Conservation (phyloP, 1,284 basidiomycete species). For the Rhodotorula sp. region DNA sequence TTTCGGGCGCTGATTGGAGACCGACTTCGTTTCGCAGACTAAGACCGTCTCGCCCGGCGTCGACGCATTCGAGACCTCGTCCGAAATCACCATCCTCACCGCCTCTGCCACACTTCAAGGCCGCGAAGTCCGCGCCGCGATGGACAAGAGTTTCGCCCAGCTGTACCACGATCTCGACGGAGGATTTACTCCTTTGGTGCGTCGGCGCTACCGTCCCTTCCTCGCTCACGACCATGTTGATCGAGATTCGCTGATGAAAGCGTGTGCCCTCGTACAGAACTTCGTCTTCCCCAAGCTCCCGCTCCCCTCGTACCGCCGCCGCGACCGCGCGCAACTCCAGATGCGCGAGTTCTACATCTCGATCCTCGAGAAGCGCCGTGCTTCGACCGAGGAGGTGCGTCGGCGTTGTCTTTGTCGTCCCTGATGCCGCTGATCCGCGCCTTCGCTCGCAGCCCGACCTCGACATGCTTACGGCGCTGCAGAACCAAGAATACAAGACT, state of each 20-base stretch:
- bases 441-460: conserved; percentile 60
- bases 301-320: conserved; percentile 77
- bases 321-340: conserved; percentile 86
- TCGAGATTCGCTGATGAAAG: too few species aligned
- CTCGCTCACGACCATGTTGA: too few species aligned
- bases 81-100: conserved; percentile 94
- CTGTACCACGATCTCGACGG: conserved; percentile 89
- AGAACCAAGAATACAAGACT: conserved; percentile 80
- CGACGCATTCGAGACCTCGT: conserved; percentile 69
- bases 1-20: neutral
- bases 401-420: too few species aligned
- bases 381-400: conserved; percentile 53
- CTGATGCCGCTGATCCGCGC: neutral
- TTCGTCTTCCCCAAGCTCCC: conserved; percentile 95
- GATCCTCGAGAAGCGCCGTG: conserved; percentile 77
- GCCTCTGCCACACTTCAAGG: conserved; percentile 92
- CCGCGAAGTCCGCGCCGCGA: conserved; percentile 71
- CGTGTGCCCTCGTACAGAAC: conserved; percentile 66
- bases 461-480: conserved; percentile 91
- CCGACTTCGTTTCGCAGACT: neutral
- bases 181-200: conserved; percentile 49
- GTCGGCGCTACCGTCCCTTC: neutral
- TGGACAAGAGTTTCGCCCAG: conserved; percentile 83
- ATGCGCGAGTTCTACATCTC: conserved; percentile 92
- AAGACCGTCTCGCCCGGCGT: conserved; percentile 63